Evolutionary conservation across 2,329 filamentous ascomycete species (phyloP).

Genomic region (Coniella vitis): DNA sequence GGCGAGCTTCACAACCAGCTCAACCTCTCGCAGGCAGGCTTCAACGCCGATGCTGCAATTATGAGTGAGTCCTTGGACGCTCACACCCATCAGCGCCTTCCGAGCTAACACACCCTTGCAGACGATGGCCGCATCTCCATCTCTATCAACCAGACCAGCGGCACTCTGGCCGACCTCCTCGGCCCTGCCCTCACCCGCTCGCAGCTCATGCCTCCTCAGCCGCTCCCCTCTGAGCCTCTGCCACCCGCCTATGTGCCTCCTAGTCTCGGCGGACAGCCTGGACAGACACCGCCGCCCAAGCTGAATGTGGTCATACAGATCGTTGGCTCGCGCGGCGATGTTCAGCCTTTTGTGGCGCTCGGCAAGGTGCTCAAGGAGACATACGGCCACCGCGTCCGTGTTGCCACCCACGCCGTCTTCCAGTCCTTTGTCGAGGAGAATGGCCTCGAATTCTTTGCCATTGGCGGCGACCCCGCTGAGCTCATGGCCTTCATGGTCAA

Average conservation of each 20-base stretch:
- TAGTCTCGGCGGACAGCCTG: conserved; percentile 58
- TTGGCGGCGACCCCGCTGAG: conserved; percentile 69
- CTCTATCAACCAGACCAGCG: conserved; percentile 66
- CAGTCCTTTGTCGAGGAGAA: conserved; percentile 61
- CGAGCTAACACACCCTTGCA: conserved; percentile 22
- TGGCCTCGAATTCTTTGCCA: conserved; percentile 67
- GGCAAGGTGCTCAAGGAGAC: conserved; percentile 57
- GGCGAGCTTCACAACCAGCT: conserved; percentile 50
- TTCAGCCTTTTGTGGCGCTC: conserved; percentile 68
- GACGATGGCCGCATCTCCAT: conserved; percentile 75
- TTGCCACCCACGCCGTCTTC: conserved; percentile 68
- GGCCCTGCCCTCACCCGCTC: conserved; percentile 51
- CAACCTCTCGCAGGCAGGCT: conserved; percentile 54
- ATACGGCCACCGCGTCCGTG: conserved; percentile 64
- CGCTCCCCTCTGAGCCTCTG: conserved; percentile 43
- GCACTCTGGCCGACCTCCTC: conserved; percentile 59
- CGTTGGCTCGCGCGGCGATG: conserved; percentile 67
- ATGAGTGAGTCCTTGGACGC: conserved; percentile 46
- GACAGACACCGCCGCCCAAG: conserved; percentile 47
- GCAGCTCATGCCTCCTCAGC: conserved; percentile 47
- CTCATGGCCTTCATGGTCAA: conserved; percentile 91
- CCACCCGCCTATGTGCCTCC: conserved; percentile 67
- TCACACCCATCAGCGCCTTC: too few species aligned
- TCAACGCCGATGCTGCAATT: conserved; percentile 54
- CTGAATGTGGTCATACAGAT: conserved; percentile 71